These are phyloP conservation scores for Stachybotrys chartarum DNA, from an alignment of 2,329 filamentous ascomycete species.

Conservation along the genomic window DNA sequence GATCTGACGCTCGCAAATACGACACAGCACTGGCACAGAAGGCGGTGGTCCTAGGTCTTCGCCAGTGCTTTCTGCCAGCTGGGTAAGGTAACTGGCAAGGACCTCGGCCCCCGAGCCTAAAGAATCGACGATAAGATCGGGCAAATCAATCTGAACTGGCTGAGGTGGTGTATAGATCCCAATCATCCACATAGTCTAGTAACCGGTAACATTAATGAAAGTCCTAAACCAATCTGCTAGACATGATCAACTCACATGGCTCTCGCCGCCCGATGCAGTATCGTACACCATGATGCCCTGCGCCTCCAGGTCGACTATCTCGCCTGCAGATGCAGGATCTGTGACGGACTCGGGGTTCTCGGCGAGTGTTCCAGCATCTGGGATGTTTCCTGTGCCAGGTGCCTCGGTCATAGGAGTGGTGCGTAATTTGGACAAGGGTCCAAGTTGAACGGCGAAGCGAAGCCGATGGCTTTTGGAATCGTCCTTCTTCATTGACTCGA, in stretches of 20 bases:
- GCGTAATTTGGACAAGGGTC: slow-evolving; percentile 59
- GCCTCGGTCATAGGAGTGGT: slow-evolving; percentile 22
- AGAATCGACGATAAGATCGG: slow-evolving; percentile 81
- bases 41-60: slow-evolving; percentile 70
- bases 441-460: slow-evolving; percentile 67
- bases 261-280: slow-evolving; percentile 74
- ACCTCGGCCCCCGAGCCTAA: slow-evolving; percentile 92
- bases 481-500: slow-evolving; percentile 85
- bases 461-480: slow-evolving; percentile 89
- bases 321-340: slow-evolving; percentile 12
- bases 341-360: slow-evolving; percentile 22
- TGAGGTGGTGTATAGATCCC: slow-evolving; percentile 81
- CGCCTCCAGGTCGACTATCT: slow-evolving; percentile 73
- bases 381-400: not conserved
- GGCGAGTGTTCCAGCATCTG: not conserved
- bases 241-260: slow-evolving; percentile 60
- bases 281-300: slow-evolving; percentile 99
- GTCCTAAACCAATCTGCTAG: not conserved
- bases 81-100: slow-evolving; percentile 86
- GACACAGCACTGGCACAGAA: slow-evolving; percentile 83
- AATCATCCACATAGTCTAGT: slow-evolving; percentile 98
- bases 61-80: slow-evolving; percentile 74
- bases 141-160: slow-evolving; percentile 94
- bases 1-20: slow-evolving; percentile 95
- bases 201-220: not conserved